Evolutionary conservation across 2,329 filamentous ascomycete species (phyloP).

Genomic region (Paecilomyces sp.): DNA sequence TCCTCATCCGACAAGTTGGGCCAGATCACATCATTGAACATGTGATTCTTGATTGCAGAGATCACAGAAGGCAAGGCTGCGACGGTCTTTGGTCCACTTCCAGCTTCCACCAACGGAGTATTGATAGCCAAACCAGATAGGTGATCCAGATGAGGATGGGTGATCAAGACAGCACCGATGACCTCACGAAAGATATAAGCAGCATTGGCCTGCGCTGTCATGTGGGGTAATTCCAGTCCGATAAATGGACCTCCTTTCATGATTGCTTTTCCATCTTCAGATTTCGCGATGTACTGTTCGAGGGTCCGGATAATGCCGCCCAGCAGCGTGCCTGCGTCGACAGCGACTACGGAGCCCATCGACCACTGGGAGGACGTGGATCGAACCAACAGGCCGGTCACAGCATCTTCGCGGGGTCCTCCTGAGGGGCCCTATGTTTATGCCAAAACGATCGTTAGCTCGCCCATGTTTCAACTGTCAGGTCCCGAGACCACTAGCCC

Average conservation of each 20-base stretch:
- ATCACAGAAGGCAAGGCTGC: slow-evolving; percentile 87
- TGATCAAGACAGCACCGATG: slow-evolving; percentile 84
- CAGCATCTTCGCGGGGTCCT: slow-evolving; percentile 82
- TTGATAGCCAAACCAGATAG: slow-evolving; percentile 88
- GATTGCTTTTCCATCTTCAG: slow-evolving; percentile 17
- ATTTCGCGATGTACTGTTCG: slow-evolving; percentile 33
- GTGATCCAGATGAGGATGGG: slow-evolving; percentile 95
- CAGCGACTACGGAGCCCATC: slow-evolving; percentile 76
- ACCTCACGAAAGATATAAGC: slow-evolving; percentile 70
- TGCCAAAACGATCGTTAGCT: slow-evolving; percentile 18
- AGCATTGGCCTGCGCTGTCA: slow-evolving; percentile 68
- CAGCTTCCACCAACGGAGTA: slow-evolving; percentile 75
- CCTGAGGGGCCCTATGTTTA: slow-evolving; percentile 70
- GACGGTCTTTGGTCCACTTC: slow-evolving; percentile 70
- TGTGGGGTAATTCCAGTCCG: slow-evolving; percentile 63
- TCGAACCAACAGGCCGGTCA: slow-evolving; percentile 82
- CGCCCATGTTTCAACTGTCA: slow-evolving; percentile 8
- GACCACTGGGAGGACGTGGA: slow-evolving; percentile 73
- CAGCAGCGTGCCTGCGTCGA: slow-evolving; percentile 88
- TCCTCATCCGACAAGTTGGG: slow-evolving; percentile 95
- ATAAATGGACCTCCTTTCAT: slow-evolving; percentile 65
- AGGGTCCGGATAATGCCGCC: slow-evolving; percentile 77
- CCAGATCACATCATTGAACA: slow-evolving; percentile 98
- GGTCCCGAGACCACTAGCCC: slow-evolving; percentile 8
- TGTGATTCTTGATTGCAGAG: slow-evolving; percentile 81